Evolutionary conservation across 768 basidiomycete genomes (phyloP), one percentile per base, ranked within the genome.

Genomic region (Amanita subjunquillea): DNA sequence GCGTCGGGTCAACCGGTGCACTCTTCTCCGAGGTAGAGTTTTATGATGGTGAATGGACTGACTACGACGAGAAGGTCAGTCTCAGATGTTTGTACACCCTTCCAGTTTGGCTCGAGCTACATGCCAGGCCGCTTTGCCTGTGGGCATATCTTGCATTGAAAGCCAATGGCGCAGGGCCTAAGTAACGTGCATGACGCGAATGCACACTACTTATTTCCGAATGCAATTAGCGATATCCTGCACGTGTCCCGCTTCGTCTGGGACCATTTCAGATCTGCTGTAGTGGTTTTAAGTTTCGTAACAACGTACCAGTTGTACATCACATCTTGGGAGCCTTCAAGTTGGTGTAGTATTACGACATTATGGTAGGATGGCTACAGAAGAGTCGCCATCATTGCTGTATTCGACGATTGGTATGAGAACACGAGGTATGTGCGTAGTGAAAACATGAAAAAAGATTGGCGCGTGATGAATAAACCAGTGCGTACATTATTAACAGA

Each of bases 1-100:
- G 87, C 58, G 72, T 72, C 40, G 91, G 92, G 6, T 63, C 62
- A 3, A 76, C 72, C 1, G 76, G 77, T 5, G 77, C 77, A 0
- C 51, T 63, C 3, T 93, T 93, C 61, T 45, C 68, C 7, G 80
- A 89, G 2, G 74, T 89, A n/a, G 81, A 84, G 30, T 69, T 90
- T 39, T 65, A 64, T 1, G 80, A 84, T 25, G 78, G 73, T 10
- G 81, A 83, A 63, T 95, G 92, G 92, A 78, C 73, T 10, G 91
- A 93, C 59, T 95, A 95, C 58, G 91, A 95, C 58, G 91, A 95
- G 65, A 91, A 92, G 77, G 91, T 85, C 55, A 41, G 67, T 34
- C 15, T 25, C 20, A 7, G 30, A 40, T 30, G 25, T 10, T 46
- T 55, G 37, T 15, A 1, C 15, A 15, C 29, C 3, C 53, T 23